Evolutionary conservation across 345 rosid species (phyloP), one percentile per base, ranked within the genome.

Genomic region (Excoecaria cochinchinensis): DNA sequence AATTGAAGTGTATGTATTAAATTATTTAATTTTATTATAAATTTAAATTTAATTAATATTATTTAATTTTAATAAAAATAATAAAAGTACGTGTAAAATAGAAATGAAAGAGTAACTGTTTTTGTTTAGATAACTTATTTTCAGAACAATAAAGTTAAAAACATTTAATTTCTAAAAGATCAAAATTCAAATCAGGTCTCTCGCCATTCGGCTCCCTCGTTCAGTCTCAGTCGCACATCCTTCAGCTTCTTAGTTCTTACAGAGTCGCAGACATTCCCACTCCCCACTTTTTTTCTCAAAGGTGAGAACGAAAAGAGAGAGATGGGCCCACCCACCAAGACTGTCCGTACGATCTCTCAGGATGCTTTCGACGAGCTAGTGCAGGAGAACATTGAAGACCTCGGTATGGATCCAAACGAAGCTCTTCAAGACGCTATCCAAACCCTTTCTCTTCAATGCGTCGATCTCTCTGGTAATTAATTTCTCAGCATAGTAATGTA

Each of bases 401-500:
- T 95, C 2, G 93, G 89, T 1, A 93, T 95, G 97, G 98, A 91
- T 21, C 96, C 98, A 64, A 36, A 87, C 68, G 97, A 95, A 77
- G 94, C 98, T 53, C 93, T 95, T 36, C 82, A 91, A 77, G 99
- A 95, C 82, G 98, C 98, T 81, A 81, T 93, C 69, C 73, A 90
- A 16, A 84, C 99, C 24, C 96, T 95, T 73, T 71, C 91, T 56
- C 93, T 91, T 70, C 97, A 93, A 85, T 93, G 93, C 89, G 99
- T 91, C 76, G 94, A 90, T 93, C 93, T 95, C 84, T 88, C 93
- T 4, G 98, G 97, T 91, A 53, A 24, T 7, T 4, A 53, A 24
- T 7, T 4, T 8, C 70, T 31, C 40, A 11, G 15, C 36, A 31
- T 31, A 31, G 31, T 31, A 31, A 31, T 31, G 31, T 31, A 31